A percentile compares a stretch with the other conserved stretches of the same genome.
Conservation (phyloP, 23 red algal species). For the Agarophyton chilense region DNA sequence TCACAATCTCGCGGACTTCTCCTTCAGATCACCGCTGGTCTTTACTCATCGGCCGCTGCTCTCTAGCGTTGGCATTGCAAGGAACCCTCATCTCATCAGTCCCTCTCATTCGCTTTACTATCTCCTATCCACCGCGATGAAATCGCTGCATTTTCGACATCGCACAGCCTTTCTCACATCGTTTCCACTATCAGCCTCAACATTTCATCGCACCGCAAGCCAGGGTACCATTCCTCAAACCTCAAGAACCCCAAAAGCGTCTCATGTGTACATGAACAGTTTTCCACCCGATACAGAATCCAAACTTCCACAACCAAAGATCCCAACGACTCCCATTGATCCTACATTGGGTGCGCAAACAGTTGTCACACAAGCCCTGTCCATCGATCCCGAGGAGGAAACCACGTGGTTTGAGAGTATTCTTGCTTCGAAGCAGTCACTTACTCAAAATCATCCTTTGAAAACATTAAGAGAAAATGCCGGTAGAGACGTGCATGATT, state of each 20-base stretch:
- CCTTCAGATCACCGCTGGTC: not conserved
- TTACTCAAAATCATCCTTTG: slow-evolving; percentile 24
- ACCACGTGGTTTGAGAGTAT: slow-evolving; percentile 43
- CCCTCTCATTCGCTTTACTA: not conserved
- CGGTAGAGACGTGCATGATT: not conserved
- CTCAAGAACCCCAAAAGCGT: too few relatives aligned
- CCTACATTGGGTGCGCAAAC: slow-evolving; percentile 40
- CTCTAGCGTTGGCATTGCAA: too few relatives aligned
- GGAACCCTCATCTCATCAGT: not conserved
- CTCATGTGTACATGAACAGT: slow-evolving; percentile 2
- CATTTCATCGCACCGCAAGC: not conserved
- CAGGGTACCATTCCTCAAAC: not conserved
- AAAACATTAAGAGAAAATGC: not conserved
- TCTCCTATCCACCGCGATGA: not conserved
- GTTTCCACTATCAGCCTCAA: not conserved
- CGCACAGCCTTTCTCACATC: slow-evolving; percentile 1
- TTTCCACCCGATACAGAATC: slow-evolving; percentile 27
- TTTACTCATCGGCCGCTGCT: not conserved
- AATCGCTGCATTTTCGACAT: not conserved
- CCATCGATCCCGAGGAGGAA: slow-evolving; percentile 10
- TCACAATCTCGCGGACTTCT: slow-evolving; percentile 15
- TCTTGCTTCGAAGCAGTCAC: slow-evolving; percentile 4
- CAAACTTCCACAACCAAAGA: slow-evolving; percentile 11
- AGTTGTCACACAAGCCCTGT: not conserved
- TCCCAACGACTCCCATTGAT: slow-evolving; percentile 20